Base-by-base conservation (phyloP, 2,329 filamentous ascomycete genomes). In the Talaromyces sp. region DNA sequence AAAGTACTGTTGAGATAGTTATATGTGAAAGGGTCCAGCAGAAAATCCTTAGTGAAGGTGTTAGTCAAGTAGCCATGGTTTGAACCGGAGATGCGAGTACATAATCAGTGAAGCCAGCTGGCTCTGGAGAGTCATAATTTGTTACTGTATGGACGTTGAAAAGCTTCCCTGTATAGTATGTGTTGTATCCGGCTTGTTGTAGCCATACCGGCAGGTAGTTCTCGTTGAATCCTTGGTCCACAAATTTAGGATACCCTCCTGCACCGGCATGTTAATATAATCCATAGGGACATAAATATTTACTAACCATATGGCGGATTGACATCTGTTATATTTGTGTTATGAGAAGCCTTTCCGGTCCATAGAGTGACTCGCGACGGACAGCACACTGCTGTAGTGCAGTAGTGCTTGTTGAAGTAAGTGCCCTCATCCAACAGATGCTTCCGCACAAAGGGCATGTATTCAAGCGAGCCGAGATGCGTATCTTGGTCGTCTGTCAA, bases 171-270 rank as follows among this genome's bases (percentile, higher is more conserved):
- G 84, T 85, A 67, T 91, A 91, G 68, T 89, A 90, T 0, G 88
- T 90, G 65, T 85, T 84, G 69, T 91, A 91, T 0, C 87, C 88
- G 0, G 83, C 84, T 4, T 82, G 72, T 65, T 90, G 86, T n/a
- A 92, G 73, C 88, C 88, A 91, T 0, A 91, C 71, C 0, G 88
- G 88, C 0, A 91, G 79, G 63, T 88, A 90, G 39, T 87, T 82
- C 1, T 87, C 81, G 62, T 91, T 89, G 63, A 85, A 80, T 0
- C 88, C 88, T 58, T 88, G 80, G 3, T 77, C 76, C 15, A 90
- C 75, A 60, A 91, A 88, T 67, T 90, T 89, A 1, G 85, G 84
- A 66, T 87, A 91, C 76, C 73, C 71, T 11, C 55, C 55, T 42
- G 6, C 42, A 44, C 7, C 39, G 22, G 13, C 4, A 42, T 3